These are phyloP conservation scores for Caryopteris hybrid DNA, from an alignment of 305 asterid species.

Conservation along the genomic window DNA sequence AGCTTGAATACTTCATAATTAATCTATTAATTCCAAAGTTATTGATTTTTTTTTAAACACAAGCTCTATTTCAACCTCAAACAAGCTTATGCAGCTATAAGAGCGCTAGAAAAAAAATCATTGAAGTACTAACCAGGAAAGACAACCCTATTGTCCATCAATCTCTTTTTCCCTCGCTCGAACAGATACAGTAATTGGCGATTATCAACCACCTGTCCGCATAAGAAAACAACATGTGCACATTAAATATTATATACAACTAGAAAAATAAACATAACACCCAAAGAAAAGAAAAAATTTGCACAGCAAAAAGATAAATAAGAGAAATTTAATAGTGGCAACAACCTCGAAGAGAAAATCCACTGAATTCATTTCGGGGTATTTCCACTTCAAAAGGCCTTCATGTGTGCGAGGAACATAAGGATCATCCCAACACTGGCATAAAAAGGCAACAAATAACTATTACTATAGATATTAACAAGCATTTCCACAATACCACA, in stretches of 20 bases:
- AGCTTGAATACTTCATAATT: too few species aligned
- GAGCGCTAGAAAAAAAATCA: neutral
- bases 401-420: constrained; percentile 95
- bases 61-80: neutral
- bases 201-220: constrained; percentile 54
- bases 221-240: constrained; percentile 10
- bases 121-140: constrained; percentile 66
- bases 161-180: constrained; percentile 82
- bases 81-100: constrained; percentile 1
- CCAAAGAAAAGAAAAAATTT: neutral
- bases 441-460: constrained; percentile 16
- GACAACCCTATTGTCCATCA: constrained; percentile 76
- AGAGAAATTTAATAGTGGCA: constrained; percentile 4
- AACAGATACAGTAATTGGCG: constrained; percentile 62
- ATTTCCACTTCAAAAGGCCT: constrained; percentile 99
- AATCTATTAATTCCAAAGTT: too few species aligned
- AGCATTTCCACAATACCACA: neutral
- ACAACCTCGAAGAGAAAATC: constrained; percentile 97
- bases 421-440: constrained; percentile 98
- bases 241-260: neutral
- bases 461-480: constrained; percentile 11
- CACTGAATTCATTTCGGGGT: constrained; percentile 90
- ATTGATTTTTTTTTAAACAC: neutral
- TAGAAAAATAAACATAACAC: neutral
- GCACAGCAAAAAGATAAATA: constrained; percentile 6